Base-by-base conservation (phyloP, 345 rosid genomes). In the Salix caprea region DNA sequence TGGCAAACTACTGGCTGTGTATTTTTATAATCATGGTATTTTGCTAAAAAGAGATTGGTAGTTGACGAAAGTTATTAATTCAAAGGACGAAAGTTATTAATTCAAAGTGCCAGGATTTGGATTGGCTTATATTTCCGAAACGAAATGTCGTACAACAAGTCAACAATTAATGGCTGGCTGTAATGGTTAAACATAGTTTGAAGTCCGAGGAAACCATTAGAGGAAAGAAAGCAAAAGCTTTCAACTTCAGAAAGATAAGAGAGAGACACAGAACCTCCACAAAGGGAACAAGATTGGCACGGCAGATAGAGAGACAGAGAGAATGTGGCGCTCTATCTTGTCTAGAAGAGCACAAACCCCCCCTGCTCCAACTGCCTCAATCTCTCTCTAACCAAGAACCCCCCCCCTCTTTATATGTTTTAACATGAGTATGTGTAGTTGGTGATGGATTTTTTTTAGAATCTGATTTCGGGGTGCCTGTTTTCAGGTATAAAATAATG, bases 221-320 rank as follows among this genome's bases (percentile, higher is more conserved):
- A 40, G 12, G 60, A 6, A 52, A 3, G 77, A 65, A 50, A 16
- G 18, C 1, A 46, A 39, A 50, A 30, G 73, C 65, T 74, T 73
- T 78, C 74, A 58, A 73, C 67, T 72, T 65, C 50, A 72, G 73
- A 74, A 66, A 52, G 56, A 65, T 54, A 69, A 74, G 5, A 24
- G 6, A 65, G 19, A 68, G 10, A 24, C 50, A 50, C 26, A 21
- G 68, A 65, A 24, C 21, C 42, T 24, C 69, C 69, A 36, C 46
- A 36, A n/a, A n/a, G 26, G 42, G 60, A 54, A 54, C 23, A 21
- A 19, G 24, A 21, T 9, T 19, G 23, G 7, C 60, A 19, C 28
- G 11, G 64, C 64, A 58, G 64, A 58, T 1, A 9, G 5, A n/a
- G 28, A 58, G 62, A n/a, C 28, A 18, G n/a, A 52, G 23, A 42